Conservation (phyloP, 75 land plant genomes). For the Pinus albicaulis region DNA sequence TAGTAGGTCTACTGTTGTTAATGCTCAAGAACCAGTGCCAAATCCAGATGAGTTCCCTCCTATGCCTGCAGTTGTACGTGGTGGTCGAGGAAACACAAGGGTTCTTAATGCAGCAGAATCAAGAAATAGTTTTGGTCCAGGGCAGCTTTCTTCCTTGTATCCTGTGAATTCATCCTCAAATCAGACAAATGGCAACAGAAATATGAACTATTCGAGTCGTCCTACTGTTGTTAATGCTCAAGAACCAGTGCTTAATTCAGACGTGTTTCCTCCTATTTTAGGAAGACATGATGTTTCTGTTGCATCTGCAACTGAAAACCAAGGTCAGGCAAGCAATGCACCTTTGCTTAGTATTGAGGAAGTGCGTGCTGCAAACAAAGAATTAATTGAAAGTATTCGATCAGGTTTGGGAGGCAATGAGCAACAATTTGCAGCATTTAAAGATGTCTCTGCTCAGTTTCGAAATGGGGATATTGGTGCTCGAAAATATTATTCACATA, state of each 20-base stretch:
- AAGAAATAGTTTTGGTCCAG: neutral
- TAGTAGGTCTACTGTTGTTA: neutral
- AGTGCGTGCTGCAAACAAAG: conserved; percentile 78
- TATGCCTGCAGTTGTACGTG: conserved; percentile 4
- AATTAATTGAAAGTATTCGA: conserved; percentile 73
- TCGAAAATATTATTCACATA: conserved; percentile 47
- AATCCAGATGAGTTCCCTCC: conserved; percentile 11
- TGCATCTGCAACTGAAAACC: conserved; percentile 9
- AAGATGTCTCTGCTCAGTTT: conserved; percentile 62
- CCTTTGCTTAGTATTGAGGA: conserved; percentile 38
- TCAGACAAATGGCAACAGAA: neutral
- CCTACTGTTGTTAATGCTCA: neutral
- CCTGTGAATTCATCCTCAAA: neutral
- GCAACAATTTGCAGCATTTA: conserved; percentile 68
- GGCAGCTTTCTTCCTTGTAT: neutral
- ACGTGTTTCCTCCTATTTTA: conserved; percentile 20
- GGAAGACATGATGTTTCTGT: neutral
- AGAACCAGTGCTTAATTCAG: neutral
- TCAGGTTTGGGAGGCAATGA: conserved; percentile 65
- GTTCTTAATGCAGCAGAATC: neutral
- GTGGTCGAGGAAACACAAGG: neutral
- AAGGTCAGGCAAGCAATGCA: conserved; percentile 2
- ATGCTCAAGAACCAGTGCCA: neutral
- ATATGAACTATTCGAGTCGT: neutral
- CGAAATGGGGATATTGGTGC: conserved; percentile 65